phyloP scores from a whole-genome alignment of 2,329 filamentous ascomycete species.

The Aspergillus viridinutans region DNA sequence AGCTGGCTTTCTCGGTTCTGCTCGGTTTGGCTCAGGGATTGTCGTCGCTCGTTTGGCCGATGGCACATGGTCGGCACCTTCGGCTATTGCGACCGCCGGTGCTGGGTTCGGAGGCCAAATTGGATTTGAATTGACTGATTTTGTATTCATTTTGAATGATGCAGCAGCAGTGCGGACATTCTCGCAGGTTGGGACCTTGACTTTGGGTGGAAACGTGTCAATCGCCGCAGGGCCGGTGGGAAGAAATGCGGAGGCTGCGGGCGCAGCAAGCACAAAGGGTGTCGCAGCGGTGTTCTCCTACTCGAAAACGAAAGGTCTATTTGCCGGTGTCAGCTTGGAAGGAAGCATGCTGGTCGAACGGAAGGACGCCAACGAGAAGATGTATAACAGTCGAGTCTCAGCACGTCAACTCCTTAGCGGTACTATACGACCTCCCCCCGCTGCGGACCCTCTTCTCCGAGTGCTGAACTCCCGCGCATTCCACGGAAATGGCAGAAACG shows the following conservation, averaged over 20 bases:
- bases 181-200: conserved; percentile 84
- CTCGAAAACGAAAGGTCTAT: conserved; percentile 95
- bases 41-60: conserved; percentile 47
- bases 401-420: conserved; percentile 79
- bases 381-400: conserved; percentile 80
- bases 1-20: conserved; percentile 49
- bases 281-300: conserved; percentile 94
- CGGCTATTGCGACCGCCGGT: conserved; percentile 46
- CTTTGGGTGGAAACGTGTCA: conserved; percentile 91
- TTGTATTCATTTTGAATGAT: conserved; percentile 98
- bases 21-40: conserved; percentile 47
- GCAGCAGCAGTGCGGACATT: conserved; percentile 85
- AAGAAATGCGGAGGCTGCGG: conserved; percentile 91
- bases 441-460: conserved; percentile 77
- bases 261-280: conserved; percentile 82
- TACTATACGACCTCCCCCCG: conserved; percentile 69
- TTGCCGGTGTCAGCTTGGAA: conserved; percentile 91
- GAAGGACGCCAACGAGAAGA: conserved; percentile 92
- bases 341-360: conserved; percentile 90
- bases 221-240: conserved; percentile 92
- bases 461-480: conserved; percentile 84
- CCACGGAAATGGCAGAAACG: conserved; percentile 56
- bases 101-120: conserved; percentile 50
- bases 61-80: conserved; percentile 48
- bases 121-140: conserved; percentile 54